Evolutionary conservation across 441 rosid species (phyloP), one percentile per base, ranked within the genome.

Genomic region (Erodium texanum): DNA sequence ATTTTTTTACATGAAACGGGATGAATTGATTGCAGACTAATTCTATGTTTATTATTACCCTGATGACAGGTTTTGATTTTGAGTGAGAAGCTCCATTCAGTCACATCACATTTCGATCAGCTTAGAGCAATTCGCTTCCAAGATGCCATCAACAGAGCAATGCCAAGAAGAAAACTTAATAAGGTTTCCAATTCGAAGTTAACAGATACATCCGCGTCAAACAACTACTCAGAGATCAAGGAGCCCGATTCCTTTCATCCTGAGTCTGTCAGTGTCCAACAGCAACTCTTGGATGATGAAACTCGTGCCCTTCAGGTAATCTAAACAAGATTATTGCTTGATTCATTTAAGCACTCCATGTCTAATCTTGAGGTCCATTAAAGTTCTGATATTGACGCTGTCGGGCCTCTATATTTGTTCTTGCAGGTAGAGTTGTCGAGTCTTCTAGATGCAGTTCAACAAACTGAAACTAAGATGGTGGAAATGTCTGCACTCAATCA

Each of bases 401-500:
- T 12, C 15, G 12, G 48, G 15, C 48, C 65, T 15, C 67, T 70
- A 19, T 36, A 45, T 58, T 20, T 74, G 24, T 65, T 58, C 45
- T 22, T 83, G 78, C 83, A 94, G 98, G 92, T 86, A 2, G 97
- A 88, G 84, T 84, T 91, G 83, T 78, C 86, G 34, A 83, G 81
- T 83, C 94, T 94, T 64, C 82, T 91, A 68, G 99, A 92, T 32
- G 81, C 93, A 32, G 97, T 77, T 75, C 93, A 81, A 74, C 82
- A 89, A 83, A 94, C 94, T 2, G 99, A 91, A 82, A 88, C 99
- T 29, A 89, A 86, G 84, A 89, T 94, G 97, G 94, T 94, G 73
- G 99, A 94, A 83, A 92, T 94, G 96, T 94, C 98, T 63, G 98
- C 97, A 64, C 58, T 92, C 79, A 92, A 94, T 77, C 99, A 94